Evolutionary conservation across 176 grass and related monocot genomes (phyloP), one percentile per base, ranked within the genome.

Genomic region (Poa pratensis): DNA sequence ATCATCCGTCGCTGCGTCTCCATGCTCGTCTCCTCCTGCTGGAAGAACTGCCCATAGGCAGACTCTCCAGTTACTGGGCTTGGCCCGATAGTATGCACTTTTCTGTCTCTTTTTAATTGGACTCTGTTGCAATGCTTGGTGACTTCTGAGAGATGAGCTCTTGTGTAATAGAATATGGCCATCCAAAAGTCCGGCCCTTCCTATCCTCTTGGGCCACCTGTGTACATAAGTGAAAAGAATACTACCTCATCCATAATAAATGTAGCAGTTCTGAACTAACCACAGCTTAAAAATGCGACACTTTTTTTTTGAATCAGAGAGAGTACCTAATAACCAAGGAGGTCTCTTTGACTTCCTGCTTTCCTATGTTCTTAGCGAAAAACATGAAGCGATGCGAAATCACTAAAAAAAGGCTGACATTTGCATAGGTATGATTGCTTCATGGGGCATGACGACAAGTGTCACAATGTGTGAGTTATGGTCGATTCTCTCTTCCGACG

Each of bases 1-100:
- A 93, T 90, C 84, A 86, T 92, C 78, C 86, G 90, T 27, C 86
- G 90, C 37, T 92, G 90, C 42, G 79, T 93, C 64, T 85, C 82
- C 77, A 88, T 93, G 85, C 88, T 93, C 70, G 73, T 90, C 26
- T 91, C 85, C 69, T 91, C 74, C 19, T 34, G 28, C 74, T 72
- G 69, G 69, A 72, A 72, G 39, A 71, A 71, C 37, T 13, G 22
- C 37, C 68, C 37, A 14, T 71, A 71, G 32, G 40, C 17, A n/a
- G 11, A 27, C 9, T 43, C 37, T 71, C n/a, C 10, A 14, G 37
- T 71, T 43, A 7, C 68, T 46, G 11, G n/a, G 40, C 20, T 5
- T 71, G 39, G 39, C 39, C 69, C 5, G 5, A 22, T 43, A 40
- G 11, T 40, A 37, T 69, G 66, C 37, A 55, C 59, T 27, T 39